Conservation (phyloP, 495 filamentous ascomycete species). For the Daldinia grandis region DNA sequence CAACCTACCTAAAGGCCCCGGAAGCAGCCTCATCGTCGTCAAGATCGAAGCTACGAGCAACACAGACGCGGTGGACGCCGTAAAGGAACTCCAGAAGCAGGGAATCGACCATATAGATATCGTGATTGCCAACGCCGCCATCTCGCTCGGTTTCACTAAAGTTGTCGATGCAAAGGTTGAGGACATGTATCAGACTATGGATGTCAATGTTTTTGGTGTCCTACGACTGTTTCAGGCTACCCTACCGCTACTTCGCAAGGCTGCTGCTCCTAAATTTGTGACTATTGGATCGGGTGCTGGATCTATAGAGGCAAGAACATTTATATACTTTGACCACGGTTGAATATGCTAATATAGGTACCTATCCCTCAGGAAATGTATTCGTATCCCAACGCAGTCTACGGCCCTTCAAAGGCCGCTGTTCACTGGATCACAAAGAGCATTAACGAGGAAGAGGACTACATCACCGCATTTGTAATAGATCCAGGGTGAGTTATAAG, state of each 20-base stretch:
- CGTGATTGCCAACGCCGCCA: conserved; percentile 12
- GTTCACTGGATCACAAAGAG: conserved; percentile 47
- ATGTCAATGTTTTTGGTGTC: conserved; percentile 5
- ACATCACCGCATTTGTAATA: conserved; percentile 44
- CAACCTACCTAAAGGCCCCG: background rate
- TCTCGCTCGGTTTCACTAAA: background rate
- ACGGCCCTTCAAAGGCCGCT: conserved; percentile 47
- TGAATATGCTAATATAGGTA: conserved; percentile 9
- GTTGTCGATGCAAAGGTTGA: conserved; percentile 1
- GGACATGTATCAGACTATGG: background rate
- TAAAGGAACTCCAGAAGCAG: conserved; percentile 1
- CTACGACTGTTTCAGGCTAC: conserved; percentile 21
- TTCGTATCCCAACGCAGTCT: conserved; percentile 42
- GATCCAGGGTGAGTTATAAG: conserved; percentile 23
- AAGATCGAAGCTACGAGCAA: conserved; percentile 5
- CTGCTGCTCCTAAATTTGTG: conserved; percentile 2
- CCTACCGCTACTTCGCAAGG: background rate
- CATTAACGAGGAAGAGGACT: conserved; percentile 44
- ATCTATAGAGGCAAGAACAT: background rate
- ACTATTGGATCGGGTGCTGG: conserved; percentile 6
- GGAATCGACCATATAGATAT: conserved; percentile 14
- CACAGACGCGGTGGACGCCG: background rate
- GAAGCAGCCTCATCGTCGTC: background rate
- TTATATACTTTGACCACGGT: background rate
- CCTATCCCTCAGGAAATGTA: conserved; percentile 12